phyloP scores from a whole-genome alignment of 1,284 basidiomycete species.

The Lentinula novae-zelandiae region DNA sequence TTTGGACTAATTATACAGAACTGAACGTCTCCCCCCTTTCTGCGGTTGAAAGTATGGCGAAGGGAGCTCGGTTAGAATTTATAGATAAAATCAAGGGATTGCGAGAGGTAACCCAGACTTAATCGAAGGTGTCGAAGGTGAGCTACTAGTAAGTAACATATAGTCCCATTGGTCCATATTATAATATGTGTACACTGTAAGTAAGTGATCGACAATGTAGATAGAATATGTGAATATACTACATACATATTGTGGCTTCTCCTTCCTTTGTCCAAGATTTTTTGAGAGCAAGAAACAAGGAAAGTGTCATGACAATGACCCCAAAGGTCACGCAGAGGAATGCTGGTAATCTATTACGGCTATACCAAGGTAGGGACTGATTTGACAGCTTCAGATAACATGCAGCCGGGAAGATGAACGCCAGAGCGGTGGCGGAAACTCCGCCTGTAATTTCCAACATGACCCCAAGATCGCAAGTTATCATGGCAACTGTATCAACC shows the following conservation, averaged over 20 bases:
- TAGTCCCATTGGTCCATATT: slow-evolving; percentile 11
- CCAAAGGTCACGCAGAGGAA: slow-evolving; percentile 75
- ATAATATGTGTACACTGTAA: slow-evolving; percentile 13
- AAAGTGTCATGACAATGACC: slow-evolving; percentile 73
- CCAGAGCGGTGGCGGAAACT: slow-evolving; percentile 89
- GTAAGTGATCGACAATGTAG: slow-evolving; percentile 1
- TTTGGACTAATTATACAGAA: slow-evolving; percentile 74
- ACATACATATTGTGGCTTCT: slow-evolving; percentile 63
- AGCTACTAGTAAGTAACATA: not conserved
- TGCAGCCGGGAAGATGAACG: slow-evolving; percentile 90
- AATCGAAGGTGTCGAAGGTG: not conserved
- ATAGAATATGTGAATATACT: slow-evolving; percentile 15
- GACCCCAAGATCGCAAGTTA: slow-evolving; percentile 95
- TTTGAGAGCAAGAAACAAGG: slow-evolving; percentile 67
- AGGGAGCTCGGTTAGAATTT: slow-evolving; percentile 67
- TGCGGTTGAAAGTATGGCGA: slow-evolving; percentile 69
- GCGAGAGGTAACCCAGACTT: slow-evolving; percentile 34
- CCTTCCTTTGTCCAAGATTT: slow-evolving; percentile 77
- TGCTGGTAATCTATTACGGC: slow-evolving; percentile 72
- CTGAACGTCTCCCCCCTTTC: slow-evolving; percentile 80
- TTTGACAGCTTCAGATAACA: slow-evolving; percentile 80
- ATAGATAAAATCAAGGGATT: slow-evolving; percentile 63
- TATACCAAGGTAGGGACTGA: slow-evolving; percentile 57
- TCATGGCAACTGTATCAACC: slow-evolving; percentile 66
- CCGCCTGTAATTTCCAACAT: slow-evolving; percentile 98